These are phyloP conservation scores for Leishmania martiniquensis DNA, from an alignment of 208 protist species.

Conservation along the genomic window DNA sequence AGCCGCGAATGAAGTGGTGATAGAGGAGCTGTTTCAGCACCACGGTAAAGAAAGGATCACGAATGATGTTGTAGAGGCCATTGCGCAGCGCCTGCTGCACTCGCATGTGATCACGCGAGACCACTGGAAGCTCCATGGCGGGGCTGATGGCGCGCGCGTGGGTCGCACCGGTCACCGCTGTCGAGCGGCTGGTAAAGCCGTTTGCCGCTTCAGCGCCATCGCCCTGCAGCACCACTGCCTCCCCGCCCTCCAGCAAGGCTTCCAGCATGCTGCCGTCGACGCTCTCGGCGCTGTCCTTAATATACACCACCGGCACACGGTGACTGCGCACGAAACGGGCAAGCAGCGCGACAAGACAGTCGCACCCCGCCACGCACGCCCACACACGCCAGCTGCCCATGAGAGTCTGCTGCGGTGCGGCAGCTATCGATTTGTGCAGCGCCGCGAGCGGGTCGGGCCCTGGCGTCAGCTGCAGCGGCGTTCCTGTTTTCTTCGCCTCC, in stretches of 20 bases:
- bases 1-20: slow-evolving; percentile 65
- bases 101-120: slow-evolving; percentile 70
- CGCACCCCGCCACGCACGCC: slow-evolving; percentile 52
- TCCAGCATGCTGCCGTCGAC: slow-evolving; percentile 13
- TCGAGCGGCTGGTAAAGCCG: background rate
- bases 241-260: background rate
- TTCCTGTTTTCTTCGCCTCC: slow-evolving; percentile 9
- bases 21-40: slow-evolving; percentile 75
- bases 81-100: slow-evolving; percentile 72
- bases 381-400: slow-evolving; percentile 63
- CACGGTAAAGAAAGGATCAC: slow-evolving; percentile 83
- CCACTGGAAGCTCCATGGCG: slow-evolving; percentile 22
- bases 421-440: slow-evolving; percentile 35
- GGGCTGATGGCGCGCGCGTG: slow-evolving; percentile 18
- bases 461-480: slow-evolving; percentile 2
- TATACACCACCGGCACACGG: slow-evolving; percentile 81
- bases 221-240: background rate
- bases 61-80: slow-evolving; percentile 51
- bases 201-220: slow-evolving; percentile 7
- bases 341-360: slow-evolving; percentile 51
- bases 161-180: background rate
- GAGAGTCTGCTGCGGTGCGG: slow-evolving; percentile 38
- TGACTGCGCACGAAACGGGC: slow-evolving; percentile 56
- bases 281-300: slow-evolving; percentile 33
- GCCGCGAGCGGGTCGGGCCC: slow-evolving; percentile 19